Evolutionary conservation across 2,329 filamentous ascomycete species (phyloP).

Genomic region (Grosmannia clavigera): DNA sequence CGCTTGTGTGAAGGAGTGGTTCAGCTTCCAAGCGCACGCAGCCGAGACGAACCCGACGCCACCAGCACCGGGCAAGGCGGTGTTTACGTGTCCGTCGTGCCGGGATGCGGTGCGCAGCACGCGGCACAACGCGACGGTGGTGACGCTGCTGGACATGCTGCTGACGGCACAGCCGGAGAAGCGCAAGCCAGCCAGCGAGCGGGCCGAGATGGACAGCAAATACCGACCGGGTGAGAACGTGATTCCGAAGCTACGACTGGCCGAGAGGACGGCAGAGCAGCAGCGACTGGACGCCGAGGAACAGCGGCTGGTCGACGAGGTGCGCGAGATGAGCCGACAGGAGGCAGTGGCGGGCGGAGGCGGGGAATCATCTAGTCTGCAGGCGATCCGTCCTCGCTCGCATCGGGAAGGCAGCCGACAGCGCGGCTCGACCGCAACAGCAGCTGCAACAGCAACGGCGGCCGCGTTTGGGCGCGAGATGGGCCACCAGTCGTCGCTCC

Average conservation of each 20-base stretch:
- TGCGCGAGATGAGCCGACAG: conserved; percentile 60
- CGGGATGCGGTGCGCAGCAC: conserved; percentile 77
- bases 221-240: conserved; percentile 78
- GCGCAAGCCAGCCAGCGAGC: conserved; percentile 58
- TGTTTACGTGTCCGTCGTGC: conserved; percentile 87
- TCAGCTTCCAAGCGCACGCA: conserved; percentile 60
- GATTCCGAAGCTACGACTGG: conserved; percentile 46
- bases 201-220: conserved; percentile 58
- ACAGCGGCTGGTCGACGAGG: conserved; percentile 55
- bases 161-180: conserved; percentile 67
- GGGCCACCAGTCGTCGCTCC: conserved; percentile 80
- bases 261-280: conserved; percentile 40
- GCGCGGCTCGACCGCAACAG: conserved; percentile 16
- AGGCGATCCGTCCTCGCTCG: neutral
- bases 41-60: conserved; percentile 38
- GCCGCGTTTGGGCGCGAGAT: conserved; percentile 39
- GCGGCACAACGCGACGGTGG: conserved; percentile 80
- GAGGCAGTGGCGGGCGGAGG: conserved; percentile 34
- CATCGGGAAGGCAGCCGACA: neutral
- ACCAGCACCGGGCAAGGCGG: conserved; percentile 32
- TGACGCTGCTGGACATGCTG: conserved; percentile 81
- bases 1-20: conserved; percentile 93
- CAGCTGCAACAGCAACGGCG: conserved; percentile 13
- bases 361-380: neutral
- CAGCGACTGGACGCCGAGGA: conserved; percentile 52